A percentile compares a stretch with the other conserved stretches of the same genome.
Conservation (phyloP, 2,329 filamentous ascomycete genomes). For the Claviceps sp. region DNA sequence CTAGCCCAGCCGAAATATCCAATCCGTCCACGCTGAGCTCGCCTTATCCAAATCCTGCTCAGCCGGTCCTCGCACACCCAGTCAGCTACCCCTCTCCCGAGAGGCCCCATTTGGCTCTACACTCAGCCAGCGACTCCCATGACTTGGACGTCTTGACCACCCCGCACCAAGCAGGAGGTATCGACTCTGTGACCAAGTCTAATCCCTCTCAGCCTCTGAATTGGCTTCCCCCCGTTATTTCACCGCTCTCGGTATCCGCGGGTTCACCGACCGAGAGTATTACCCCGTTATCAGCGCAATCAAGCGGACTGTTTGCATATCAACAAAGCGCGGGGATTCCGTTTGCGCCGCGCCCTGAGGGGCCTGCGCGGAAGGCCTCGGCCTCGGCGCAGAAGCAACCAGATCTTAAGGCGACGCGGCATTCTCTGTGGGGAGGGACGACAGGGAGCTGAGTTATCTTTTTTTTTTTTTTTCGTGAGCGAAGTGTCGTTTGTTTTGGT, state of each 20-base stretch:
- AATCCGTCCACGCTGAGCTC: conserved; percentile 9
- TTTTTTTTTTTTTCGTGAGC: too few relatives aligned
- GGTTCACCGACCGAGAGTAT: conserved; percentile 15
- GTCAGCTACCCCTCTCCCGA: conserved; percentile 22
- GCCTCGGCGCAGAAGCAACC: not conserved
- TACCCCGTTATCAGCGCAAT: not conserved
- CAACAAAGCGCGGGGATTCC: conserved; percentile 29
- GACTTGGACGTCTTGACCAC: conserved; percentile 34
- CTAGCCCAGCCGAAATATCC: conserved; percentile 13
- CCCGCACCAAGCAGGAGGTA: conserved; percentile 42
- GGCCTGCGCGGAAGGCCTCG: not conserved
- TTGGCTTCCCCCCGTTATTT: conserved; percentile 38
- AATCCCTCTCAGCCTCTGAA: conserved; percentile 26
- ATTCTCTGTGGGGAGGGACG: not conserved
- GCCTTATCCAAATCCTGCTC: conserved; percentile 11
- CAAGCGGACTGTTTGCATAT: conserved; percentile 21
- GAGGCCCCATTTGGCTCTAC: conserved; percentile 14
- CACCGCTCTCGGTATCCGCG: conserved; percentile 21
- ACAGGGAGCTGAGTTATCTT: too few relatives aligned
- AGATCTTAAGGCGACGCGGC: not conserved
- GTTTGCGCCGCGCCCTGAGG: conserved; percentile 25
- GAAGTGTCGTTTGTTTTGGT: not conserved
- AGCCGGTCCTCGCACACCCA: conserved; percentile 8
- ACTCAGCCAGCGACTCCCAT: conserved; percentile 14
- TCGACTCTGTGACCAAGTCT: conserved; percentile 24